Evolutionary conservation across 1,139 yeast species (phyloP).

Genomic region (Lodderomyces jiufengensis): DNA sequence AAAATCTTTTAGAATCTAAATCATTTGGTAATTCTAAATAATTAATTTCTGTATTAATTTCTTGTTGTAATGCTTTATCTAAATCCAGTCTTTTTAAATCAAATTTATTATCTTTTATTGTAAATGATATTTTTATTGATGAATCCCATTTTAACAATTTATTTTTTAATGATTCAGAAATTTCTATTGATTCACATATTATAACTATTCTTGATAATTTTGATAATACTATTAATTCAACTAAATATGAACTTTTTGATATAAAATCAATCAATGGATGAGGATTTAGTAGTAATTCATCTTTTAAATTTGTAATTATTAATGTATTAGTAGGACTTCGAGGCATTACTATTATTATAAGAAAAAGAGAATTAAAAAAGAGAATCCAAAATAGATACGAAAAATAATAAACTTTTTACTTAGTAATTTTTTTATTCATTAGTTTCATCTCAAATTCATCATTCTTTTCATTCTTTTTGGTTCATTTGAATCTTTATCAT

Average conservation of each 20-base stretch:
- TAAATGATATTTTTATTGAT: conserved; percentile 23
- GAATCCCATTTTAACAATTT: conserved; percentile 16
- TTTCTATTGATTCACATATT: conserved; percentile 26
- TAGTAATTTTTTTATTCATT: neutral
- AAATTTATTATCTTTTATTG: conserved; percentile 33
- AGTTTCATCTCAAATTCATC: conserved; percentile 14
- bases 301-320: conserved; percentile 32
- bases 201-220: conserved; percentile 35
- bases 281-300: conserved; percentile 24
- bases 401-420: too few species aligned
- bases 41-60: conserved; percentile 15
- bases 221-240: conserved; percentile 35
- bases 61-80: conserved; percentile 1
- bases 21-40: conserved; percentile 44
- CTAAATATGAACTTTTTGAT: conserved; percentile 21
- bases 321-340: conserved; percentile 37
- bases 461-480: conserved; percentile 16
- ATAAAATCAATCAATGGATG: conserved; percentile 23
- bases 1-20: conserved; percentile 35
- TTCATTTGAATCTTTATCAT: conserved; percentile 16
- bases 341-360: conserved; percentile 2
- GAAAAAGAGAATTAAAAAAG: neutral
- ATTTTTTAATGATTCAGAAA: conserved; percentile 21
- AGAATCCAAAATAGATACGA: neutral
- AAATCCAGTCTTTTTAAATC: conserved; percentile 8